Base-by-base conservation (phyloP, 2,329 filamentous ascomycete species). In the Arthrobotrys entomopaga region DNA sequence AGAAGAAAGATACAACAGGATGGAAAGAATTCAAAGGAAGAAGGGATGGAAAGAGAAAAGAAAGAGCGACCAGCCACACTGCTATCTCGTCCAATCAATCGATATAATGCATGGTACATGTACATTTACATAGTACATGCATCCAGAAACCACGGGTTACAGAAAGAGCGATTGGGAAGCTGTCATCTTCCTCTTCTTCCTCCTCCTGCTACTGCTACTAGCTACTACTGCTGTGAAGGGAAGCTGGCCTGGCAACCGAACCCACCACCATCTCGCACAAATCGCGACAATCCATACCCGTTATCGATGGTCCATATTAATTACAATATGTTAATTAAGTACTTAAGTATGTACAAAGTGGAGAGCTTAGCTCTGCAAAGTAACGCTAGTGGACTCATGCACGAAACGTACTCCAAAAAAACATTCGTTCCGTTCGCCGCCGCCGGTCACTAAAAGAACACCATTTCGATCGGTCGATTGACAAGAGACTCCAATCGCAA, bases 401-500 rank as follows among this genome's bases (percentile, higher is more conserved):
- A 34, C 5, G 29, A 34, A 34, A 3, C 29, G n/a, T n/a, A n/a
- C 29, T 34, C 29, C 29, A 34, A 34, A n/a, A n/a, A n/a, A n/a
- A 34, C 6, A 10, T 34, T 10, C 16, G 3, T 50, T 22, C 46
- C 46, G 46, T 50, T 22, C 46, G 46, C 16, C 46, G 43, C 43
- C n/a, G 46, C n/a, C 19, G n/a, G 20, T 13, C 46, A 19, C 20
- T 22, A n/a, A 50, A 34, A 34, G 24, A 26, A 26, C 6, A 34
- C 7, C 26, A 15, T 6, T 42, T 29, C 19, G 48, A 69, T 69
- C 65, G 65, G 65, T 69, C 65, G 65, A 69, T 69, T 52, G 20
- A 29, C 34, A 34, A 22, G 26, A 19, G 11, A 50, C 16, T 50
- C 58, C 43, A 61, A 46, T 56, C 52, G 42, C 34, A 43, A 19